These are phyloP conservation scores for Colletotrichum scovillei DNA, from an alignment of 2,329 filamentous ascomycete species.

Conservation along the genomic window DNA sequence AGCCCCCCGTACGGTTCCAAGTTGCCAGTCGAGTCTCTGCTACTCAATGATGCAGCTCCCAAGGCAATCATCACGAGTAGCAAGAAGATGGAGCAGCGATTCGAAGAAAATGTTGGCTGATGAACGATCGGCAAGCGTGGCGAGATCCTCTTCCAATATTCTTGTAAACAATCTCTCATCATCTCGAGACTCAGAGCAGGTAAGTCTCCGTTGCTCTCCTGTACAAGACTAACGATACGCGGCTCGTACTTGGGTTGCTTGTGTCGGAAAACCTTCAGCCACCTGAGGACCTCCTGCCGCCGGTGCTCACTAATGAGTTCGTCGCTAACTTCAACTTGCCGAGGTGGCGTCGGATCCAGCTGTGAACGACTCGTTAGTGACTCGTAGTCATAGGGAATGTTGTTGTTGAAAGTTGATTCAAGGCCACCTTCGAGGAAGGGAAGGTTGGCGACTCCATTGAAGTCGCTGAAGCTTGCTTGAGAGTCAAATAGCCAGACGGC, in stretches of 20 bases:
- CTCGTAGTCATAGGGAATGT: conserved; percentile 63
- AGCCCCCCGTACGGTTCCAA: conserved; percentile 58
- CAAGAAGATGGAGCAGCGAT: conserved; percentile 81
- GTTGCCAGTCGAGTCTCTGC: conserved; percentile 66
- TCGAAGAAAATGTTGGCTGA: conserved; percentile 85
- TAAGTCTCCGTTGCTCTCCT: conserved; percentile 54
- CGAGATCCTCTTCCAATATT: conserved; percentile 89
- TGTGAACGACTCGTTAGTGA: conserved; percentile 60
- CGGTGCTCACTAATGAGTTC: conserved; percentile 57
- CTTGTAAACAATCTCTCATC: conserved; percentile 86
- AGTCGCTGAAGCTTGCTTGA: conserved; percentile 53
- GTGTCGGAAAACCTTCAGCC: conserved; percentile 55
- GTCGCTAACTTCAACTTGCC: conserved; percentile 52
- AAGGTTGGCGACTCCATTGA: conserved; percentile 52
- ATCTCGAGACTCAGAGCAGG: conserved; percentile 76
- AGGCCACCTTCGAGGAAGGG: conserved; percentile 62
- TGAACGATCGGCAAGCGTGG: conserved; percentile 89
- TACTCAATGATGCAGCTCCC: conserved; percentile 82
- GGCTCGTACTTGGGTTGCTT: conserved; percentile 55
- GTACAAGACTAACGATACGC: conserved; percentile 40
- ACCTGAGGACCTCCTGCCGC: conserved; percentile 56
- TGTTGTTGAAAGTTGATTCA: conserved; percentile 63
- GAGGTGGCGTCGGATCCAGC: conserved; percentile 55
- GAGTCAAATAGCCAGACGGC: conserved; percentile 63
- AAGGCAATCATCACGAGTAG: conserved; percentile 86